A percentile compares a stretch with the other conserved stretches of the same genome.
phyloP scores from a whole-genome alignment of 2,329 filamentous ascomycete species.

The Neofusicoccum ribis region DNA sequence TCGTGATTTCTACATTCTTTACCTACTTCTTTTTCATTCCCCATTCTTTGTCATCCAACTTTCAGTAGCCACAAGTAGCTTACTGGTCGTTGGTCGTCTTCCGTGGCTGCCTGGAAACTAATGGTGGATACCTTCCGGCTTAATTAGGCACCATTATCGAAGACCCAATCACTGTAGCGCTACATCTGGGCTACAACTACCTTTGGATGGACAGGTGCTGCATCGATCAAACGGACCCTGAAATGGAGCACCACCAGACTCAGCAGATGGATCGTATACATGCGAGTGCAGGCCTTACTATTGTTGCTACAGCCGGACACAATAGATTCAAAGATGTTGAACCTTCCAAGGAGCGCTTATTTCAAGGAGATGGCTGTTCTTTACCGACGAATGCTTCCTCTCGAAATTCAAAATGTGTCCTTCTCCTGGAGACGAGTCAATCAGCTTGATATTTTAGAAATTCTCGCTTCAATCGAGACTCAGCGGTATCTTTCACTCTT shows the following conservation, averaged over 20 bases:
- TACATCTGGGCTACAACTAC: neutral
- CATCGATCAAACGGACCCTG: neutral
- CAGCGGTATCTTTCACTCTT: too few relatives aligned
- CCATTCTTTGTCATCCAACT: too few relatives aligned
- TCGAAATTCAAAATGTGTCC: neutral
- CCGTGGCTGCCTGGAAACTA: too few relatives aligned
- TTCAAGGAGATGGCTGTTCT: neutral
- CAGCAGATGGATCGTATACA: neutral
- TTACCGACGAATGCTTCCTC: neutral
- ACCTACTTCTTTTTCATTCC: too few relatives aligned
- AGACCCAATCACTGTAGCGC: neutral
- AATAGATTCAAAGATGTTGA: neutral
- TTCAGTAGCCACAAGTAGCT: too few relatives aligned
- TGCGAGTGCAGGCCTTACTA: neutral
- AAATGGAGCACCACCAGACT: neutral
- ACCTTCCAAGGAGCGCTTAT: neutral
- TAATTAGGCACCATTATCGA: neutral
- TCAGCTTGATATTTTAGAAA: neutral
- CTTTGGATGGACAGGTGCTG: neutral
- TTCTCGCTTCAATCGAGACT: too few relatives aligned
- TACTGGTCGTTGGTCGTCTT: too few relatives aligned
- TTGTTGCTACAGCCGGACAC: neutral
- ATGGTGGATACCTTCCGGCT: neutral
- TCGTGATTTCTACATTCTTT: too few relatives aligned
- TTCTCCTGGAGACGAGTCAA: neutral